Percentiles rank a stretch among this genome's conserved stretches.
Conservation (phyloP, 768 basidiomycete genomes). For the Cyclocybe cylindracea region DNA sequence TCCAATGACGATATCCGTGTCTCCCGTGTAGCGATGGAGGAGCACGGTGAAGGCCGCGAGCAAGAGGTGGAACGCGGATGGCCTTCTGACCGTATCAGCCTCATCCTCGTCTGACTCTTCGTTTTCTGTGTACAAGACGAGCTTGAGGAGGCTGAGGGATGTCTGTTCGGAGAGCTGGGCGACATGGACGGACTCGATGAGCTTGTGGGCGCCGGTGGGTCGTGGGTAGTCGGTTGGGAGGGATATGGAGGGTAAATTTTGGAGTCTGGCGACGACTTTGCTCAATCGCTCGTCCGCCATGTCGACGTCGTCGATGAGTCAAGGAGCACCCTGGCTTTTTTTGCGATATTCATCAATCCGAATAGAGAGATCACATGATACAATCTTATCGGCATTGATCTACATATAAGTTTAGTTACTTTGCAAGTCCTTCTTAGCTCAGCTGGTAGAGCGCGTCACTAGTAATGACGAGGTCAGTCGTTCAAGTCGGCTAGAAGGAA, state of each 20-base stretch:
- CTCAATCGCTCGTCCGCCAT: conserved; percentile 50
- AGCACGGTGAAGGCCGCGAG: conserved; percentile 91
- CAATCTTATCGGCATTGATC: not conserved
- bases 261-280: conserved; percentile 65
- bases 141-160: conserved; percentile 77
- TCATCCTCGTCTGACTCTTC: conserved; percentile 53
- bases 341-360: not conserved
- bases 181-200: conserved; percentile 83
- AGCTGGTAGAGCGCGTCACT: conserved; percentile 55
- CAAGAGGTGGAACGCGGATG: conserved; percentile 90
- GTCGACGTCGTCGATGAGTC: conserved; percentile 6
- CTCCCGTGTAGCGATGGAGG: conserved; percentile 93
- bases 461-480: conserved; percentile 40
- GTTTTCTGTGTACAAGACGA: conserved; percentile 71
- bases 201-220: conserved; percentile 66
- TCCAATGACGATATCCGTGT: conserved; percentile 90
- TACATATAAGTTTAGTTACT: not conserved
- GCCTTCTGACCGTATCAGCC: conserved; percentile 40
- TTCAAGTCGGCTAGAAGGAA: conserved; percentile 35
- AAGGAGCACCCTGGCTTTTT: conserved; percentile 4
- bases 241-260: conserved; percentile 85
- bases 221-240: conserved; percentile 96
- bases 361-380: not conserved
- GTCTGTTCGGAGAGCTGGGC: conserved; percentile 74
- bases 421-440: conserved; percentile 44